These are phyloP conservation scores for Globisporangium abappressorium DNA, from an alignment of 352 stramenopile genomes.

Conservation along the genomic window DNA sequence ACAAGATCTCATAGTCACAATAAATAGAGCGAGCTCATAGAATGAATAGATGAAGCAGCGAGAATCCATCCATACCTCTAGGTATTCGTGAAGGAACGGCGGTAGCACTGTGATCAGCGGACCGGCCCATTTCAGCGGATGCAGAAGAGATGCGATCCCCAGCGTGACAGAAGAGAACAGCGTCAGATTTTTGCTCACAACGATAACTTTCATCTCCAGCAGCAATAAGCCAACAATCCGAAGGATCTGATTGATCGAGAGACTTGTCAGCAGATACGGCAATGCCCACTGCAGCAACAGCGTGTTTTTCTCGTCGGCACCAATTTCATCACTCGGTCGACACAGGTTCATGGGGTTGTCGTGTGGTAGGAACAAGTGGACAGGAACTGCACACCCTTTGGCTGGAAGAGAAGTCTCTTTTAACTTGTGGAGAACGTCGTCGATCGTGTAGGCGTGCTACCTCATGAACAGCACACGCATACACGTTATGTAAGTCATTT, in stretches of 20 bases:
- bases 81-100: constrained; percentile 47
- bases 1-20: neutral
- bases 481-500: neutral
- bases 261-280: constrained; percentile 26
- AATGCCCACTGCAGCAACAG: constrained; percentile 50
- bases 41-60: neutral
- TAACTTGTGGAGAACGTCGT: constrained; percentile 29
- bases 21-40: neutral
- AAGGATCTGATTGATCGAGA: constrained; percentile 41
- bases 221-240: constrained; percentile 42
- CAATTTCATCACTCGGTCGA: constrained; percentile 31
- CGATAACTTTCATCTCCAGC: constrained; percentile 51
- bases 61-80: constrained; percentile 31
- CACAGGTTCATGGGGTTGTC: constrained; percentile 22
- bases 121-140: constrained; percentile 47
- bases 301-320: constrained; percentile 33
- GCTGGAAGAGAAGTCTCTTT: constrained; percentile 20
- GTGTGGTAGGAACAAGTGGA: constrained; percentile 22
- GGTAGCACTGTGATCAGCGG: constrained; percentile 51
- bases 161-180: constrained; percentile 42
- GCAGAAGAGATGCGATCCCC: constrained; percentile 37
- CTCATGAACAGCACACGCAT: neutral
- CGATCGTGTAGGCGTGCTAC: constrained; percentile 41
- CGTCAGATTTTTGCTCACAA: constrained; percentile 43
- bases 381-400: constrained; percentile 16